These are phyloP conservation scores for Saccharomycopsis synnaedendra DNA, from an alignment of 805 yeast genomes.

Conservation along the genomic window DNA sequence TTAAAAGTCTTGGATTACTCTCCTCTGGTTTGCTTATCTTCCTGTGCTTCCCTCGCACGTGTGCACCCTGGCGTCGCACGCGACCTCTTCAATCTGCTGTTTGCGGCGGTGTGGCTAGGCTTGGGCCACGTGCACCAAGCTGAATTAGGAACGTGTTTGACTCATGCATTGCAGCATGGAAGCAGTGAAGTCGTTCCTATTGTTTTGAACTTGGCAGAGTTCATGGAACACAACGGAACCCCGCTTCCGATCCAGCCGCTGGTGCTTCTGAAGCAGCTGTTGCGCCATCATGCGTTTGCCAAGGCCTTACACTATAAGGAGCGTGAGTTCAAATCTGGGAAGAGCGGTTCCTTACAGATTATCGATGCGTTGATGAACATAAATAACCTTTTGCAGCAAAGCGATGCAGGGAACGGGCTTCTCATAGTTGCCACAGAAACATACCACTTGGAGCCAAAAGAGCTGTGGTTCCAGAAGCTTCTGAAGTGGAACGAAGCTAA, in stretches of 20 bases:
- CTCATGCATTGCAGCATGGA: conserved; percentile 73
- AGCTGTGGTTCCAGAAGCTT: conserved; percentile 94
- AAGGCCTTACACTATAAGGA: conserved; percentile 95
- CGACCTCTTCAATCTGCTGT: conserved; percentile 87
- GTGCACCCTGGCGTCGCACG: conserved; percentile 81
- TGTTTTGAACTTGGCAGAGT: conserved; percentile 81
- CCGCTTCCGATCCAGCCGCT: conserved; percentile 87
- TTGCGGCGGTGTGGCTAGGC: conserved; percentile 93
- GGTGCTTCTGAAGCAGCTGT: conserved; percentile 85
- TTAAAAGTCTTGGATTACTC: conserved; percentile 83
- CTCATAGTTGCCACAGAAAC: conserved; percentile 88
- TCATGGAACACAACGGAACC: conserved; percentile 95
- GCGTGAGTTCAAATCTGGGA: conserved; percentile 68
- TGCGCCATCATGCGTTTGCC: conserved; percentile 93
- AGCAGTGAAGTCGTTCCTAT: conserved; percentile 92
- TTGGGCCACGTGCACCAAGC: conserved; percentile 82
- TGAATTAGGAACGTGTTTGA: conserved; percentile 74
- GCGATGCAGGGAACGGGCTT: conserved; percentile 97
- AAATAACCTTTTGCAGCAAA: conserved; percentile 89
- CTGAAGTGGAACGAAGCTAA: conserved; percentile 98
- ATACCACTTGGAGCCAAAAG: conserved; percentile 83
- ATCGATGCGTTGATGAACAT: conserved; percentile 87
- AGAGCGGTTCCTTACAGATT: conserved; percentile 52
- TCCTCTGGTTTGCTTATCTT: conserved; percentile 88
- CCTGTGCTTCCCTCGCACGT: conserved; percentile 83